Base-by-base conservation (phyloP, 1,139 yeast genomes). In the Yamadazyma siamensis region DNA sequence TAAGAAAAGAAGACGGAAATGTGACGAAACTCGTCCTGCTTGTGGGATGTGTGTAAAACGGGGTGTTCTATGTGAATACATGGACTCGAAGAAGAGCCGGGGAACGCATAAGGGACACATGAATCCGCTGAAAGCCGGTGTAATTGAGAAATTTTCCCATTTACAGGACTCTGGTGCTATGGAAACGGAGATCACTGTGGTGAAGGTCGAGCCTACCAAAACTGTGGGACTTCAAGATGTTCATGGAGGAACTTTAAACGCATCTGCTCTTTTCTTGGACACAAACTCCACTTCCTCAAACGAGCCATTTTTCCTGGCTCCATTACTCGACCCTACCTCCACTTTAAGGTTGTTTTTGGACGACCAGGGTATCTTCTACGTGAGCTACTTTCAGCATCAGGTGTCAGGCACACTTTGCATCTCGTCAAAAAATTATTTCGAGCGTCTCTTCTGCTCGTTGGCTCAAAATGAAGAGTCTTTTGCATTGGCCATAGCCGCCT, bases 11-110 rank as follows among this genome's bases (percentile, higher is more conserved):
- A 50, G 61, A 30, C 46, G 51, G 25, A 69, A 67, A 46, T 69
- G 75, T 47, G 74, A 69, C 39, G 74, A 68, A 43, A 29, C 33
- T 13, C 64, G 62, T 32, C 75, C 75, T 1, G 38, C 44, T 7
- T 69, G 75, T 34, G 29, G 50, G 9, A 49, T 59, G 27, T 69
- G 75, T 43, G 25, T 37, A 8, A 46, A 50, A 19, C 51, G 46
- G 28, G 51, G 52, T 6, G 43, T 51, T 13, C 41, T 38, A n/a
- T 66, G 72, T 41, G 50, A 42, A 42, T 10, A 38, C 37, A 8
- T 18, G 20, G 10, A 18, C 9, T 8, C 7, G 20, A 10, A 18
- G 20, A 25, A 25, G 15, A 17, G 6, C 25, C 25, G 15, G 6
- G 13, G 15, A 12, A 11, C 15, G 6, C 12, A 6, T 7, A 13